Conservation (phyloP, 2,329 filamentous ascomycete species). For the Byssoonygena ceratinophila region DNA sequence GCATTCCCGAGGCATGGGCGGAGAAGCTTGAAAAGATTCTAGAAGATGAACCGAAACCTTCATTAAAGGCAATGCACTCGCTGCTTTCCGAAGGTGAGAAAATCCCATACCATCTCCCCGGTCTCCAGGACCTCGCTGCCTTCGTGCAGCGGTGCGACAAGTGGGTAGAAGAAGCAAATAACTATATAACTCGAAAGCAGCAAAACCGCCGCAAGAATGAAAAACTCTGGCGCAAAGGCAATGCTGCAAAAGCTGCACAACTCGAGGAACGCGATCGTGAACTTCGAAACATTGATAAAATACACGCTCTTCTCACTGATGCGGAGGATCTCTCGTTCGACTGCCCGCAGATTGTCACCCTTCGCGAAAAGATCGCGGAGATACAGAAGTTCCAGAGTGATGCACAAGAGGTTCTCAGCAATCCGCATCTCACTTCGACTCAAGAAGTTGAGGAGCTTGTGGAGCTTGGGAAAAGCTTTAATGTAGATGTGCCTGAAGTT, state of each 20-base stretch:
- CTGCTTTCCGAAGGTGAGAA: slow-evolving; percentile 89
- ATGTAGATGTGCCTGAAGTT: slow-evolving; percentile 81
- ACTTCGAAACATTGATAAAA: slow-evolving; percentile 76
- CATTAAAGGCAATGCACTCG: slow-evolving; percentile 72
- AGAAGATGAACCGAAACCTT: slow-evolving; percentile 71
- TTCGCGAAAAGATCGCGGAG: slow-evolving; percentile 73
- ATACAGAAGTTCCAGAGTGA: slow-evolving; percentile 76
- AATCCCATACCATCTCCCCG: slow-evolving; percentile 80
- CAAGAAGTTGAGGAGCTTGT: slow-evolving; percentile 78
- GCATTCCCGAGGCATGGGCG: slow-evolving; percentile 76
- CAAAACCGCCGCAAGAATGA: slow-evolving; percentile 94
- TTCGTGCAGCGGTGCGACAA: slow-evolving; percentile 96
- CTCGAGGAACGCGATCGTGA: slow-evolving; percentile 75
- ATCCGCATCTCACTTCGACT: slow-evolving; percentile 52
- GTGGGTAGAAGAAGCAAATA: slow-evolving; percentile 94
- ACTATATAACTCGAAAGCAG: slow-evolving; percentile 93
- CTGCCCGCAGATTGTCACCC: slow-evolving; percentile 74
- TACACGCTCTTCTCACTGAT: slow-evolving; percentile 70
- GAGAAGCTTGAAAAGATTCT: slow-evolving; percentile 78
- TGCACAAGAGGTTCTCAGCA: slow-evolving; percentile 59
- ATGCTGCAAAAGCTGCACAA: slow-evolving; percentile 61
- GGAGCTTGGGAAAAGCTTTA: slow-evolving; percentile 80
- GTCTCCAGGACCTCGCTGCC: slow-evolving; percentile 66
- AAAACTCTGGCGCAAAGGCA: slow-evolving; percentile 66
- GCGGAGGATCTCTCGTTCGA: slow-evolving; percentile 86